Evolutionary conservation across 2,329 filamentous ascomycete genomes (phyloP).

Genomic region (Trichoderma atrobrunneum): DNA sequence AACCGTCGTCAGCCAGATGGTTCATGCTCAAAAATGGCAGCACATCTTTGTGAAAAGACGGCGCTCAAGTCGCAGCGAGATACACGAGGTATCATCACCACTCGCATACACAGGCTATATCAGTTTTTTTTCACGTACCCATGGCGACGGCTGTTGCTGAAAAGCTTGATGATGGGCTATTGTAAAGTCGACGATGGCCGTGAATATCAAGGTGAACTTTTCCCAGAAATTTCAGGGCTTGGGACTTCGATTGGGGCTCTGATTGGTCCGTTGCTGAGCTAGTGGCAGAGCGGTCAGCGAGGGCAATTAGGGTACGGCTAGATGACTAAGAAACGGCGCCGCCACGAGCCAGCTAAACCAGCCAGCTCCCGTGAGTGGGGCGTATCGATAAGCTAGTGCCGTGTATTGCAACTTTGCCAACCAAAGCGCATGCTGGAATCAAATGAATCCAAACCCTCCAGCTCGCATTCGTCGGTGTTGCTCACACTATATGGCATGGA

Average conservation of each 20-base stretch:
- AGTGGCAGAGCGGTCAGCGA: constrained; percentile 37
- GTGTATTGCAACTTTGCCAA: background rate
- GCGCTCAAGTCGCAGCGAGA: constrained; percentile 22
- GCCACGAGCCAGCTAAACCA: background rate
- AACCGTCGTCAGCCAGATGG: constrained; percentile 60
- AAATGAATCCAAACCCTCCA: background rate
- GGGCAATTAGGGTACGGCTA: constrained; percentile 45
- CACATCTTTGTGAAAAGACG: constrained; percentile 25
- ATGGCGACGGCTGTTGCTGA: constrained; percentile 52
- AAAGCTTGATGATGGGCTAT: constrained; percentile 41
- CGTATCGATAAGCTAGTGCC: background rate
- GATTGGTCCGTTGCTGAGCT: constrained; percentile 17
- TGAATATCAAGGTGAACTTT: constrained; percentile 21
- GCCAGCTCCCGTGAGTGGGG: background rate
- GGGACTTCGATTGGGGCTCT: constrained; percentile 20
- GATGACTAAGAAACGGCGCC: background rate
- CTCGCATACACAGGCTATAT: constrained; percentile 50
- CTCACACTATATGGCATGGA: background rate
- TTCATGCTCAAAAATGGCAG: constrained; percentile 58
- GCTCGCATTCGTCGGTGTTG: background rate
- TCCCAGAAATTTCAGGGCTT: constrained; percentile 32
- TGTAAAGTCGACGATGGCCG: constrained; percentile 35
- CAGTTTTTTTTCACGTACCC: constrained; percentile 53
- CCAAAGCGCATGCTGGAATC: background rate
- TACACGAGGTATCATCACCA: constrained; percentile 35